Conservation (phyloP, 768 basidiomycete species). For the Psilocybe tampanensis region DNA sequence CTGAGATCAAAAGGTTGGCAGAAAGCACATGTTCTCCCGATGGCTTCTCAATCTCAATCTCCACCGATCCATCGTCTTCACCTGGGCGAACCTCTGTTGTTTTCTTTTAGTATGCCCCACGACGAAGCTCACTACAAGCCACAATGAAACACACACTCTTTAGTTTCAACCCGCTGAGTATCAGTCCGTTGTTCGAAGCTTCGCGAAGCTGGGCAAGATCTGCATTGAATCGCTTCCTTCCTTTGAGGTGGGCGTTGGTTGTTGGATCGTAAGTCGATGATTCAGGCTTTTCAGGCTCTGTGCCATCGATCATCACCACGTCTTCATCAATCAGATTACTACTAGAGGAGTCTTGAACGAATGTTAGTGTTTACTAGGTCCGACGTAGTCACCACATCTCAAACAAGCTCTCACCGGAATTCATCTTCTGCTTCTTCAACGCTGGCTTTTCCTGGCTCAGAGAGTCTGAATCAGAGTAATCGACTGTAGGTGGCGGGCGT, state of each 20-base stretch:
- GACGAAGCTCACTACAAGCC: conserved; percentile 5
- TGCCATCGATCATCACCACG: background rate
- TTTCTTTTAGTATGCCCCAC: background rate
- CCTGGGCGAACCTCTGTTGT: conserved; percentile 50
- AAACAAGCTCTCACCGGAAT: conserved; percentile 19
- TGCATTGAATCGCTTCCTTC: conserved; percentile 56
- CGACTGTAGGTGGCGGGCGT: background rate
- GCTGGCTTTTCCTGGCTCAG: conserved; percentile 20
- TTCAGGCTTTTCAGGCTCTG: no score
- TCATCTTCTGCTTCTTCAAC: conserved; percentile 34
- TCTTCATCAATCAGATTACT: conserved; percentile 14
- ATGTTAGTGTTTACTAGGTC: conserved; percentile 7
- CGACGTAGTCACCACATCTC: conserved; percentile 11
- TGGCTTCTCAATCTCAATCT: conserved; percentile 43
- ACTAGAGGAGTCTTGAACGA: background rate
- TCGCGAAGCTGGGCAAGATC: conserved; percentile 53
- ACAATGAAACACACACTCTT: conserved; percentile 39
- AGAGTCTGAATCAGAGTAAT: conserved; percentile 10
- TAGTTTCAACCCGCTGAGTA: conserved; percentile 38
- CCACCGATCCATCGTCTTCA: conserved; percentile 69
- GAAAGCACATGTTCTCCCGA: conserved; percentile 36
- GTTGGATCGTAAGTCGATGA: conserved; percentile 23
- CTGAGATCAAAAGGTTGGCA: conserved; percentile 52
- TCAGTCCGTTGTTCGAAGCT: conserved; percentile 36
- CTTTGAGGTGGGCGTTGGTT: conserved; percentile 52